These are phyloP conservation scores for Corynascus novoguineensis DNA, from an alignment of 495 filamentous ascomycete genomes.

Conservation along the genomic window DNA sequence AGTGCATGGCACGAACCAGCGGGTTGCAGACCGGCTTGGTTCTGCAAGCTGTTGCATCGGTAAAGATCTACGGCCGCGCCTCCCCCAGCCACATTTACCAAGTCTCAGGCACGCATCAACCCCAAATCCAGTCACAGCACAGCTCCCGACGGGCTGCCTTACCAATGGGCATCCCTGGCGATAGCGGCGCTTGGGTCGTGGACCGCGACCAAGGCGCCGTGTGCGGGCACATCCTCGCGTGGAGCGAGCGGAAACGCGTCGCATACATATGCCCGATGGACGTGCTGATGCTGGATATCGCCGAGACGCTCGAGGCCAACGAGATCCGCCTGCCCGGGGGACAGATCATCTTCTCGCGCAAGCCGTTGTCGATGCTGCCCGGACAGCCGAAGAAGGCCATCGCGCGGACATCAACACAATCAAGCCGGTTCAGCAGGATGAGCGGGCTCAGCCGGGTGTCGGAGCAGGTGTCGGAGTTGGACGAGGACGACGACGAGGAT, in stretches of 20 bases:
- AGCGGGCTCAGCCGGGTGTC: not conserved
- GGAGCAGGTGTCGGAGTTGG: conserved; percentile 1
- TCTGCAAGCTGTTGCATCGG: conserved; percentile 64
- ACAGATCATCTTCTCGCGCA: conserved; percentile 15
- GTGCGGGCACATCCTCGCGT: conserved; percentile 86
- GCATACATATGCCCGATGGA: conserved; percentile 96
- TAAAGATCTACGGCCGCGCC: conserved; percentile 74
- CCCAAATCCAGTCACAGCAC: not conserved
- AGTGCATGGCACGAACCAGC: conserved; percentile 86
- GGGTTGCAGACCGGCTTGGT: conserved; percentile 76
- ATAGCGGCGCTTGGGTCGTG: conserved; percentile 91
- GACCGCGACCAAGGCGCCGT: conserved; percentile 73
- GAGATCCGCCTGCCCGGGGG: conserved; percentile 50
- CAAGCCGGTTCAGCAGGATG: conserved; percentile 2
- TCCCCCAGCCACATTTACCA: conserved; percentile 79
- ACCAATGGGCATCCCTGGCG: conserved; percentile 66
- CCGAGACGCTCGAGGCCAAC: conserved; percentile 58
- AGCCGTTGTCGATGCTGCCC: no score
- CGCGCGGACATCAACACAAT: conserved; percentile 1
- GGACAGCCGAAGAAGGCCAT: not conserved
- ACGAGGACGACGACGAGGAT: conserved; percentile 1
- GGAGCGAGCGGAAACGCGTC: conserved; percentile 65
- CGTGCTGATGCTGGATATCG: conserved; percentile 77
- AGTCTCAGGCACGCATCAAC: conserved; percentile 43
- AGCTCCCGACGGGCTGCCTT: conserved; percentile 9